Evolutionary conservation across 192 early-diverging fungal species (phyloP).

Genomic region (Coemansia biformis): DNA sequence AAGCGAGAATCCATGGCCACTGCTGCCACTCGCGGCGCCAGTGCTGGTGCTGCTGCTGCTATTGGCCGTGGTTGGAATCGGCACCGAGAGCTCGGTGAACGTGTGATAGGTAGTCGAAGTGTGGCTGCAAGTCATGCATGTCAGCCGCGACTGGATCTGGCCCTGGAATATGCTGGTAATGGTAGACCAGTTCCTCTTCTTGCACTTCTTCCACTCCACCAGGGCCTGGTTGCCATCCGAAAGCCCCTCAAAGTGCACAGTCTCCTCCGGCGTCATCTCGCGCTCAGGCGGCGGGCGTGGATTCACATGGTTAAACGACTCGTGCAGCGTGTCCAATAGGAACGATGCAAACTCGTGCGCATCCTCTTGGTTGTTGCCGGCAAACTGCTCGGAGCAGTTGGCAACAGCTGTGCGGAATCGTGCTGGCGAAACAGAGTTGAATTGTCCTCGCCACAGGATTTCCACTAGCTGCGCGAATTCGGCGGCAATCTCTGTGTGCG

Average conservation of each 20-base stretch:
- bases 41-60: too few species aligned
- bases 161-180: slow-evolving; percentile 90
- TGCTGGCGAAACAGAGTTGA: slow-evolving; percentile 70
- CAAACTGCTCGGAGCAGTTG: slow-evolving; percentile 74
- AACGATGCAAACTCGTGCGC: slow-evolving; percentile 93
- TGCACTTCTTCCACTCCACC: slow-evolving; percentile 73
- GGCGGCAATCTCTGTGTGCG: slow-evolving; percentile 65
- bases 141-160: slow-evolving; percentile 44
- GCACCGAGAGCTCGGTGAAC: slow-evolving; percentile 89
- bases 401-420: slow-evolving; percentile 72
- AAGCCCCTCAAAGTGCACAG: slow-evolving; percentile 61
- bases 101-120: slow-evolving; percentile 70
- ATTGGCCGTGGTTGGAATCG: slow-evolving; percentile 61
- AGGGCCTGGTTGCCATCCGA: slow-evolving; percentile 56
- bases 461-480: slow-evolving; percentile 74
- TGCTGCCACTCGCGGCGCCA: too few species aligned
- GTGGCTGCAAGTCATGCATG: slow-evolving; percentile 32
- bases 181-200: slow-evolving; percentile 69
- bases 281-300: slow-evolving; percentile 37
- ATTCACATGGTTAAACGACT: slow-evolving; percentile 76
- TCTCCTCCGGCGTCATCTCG: slow-evolving; percentile 45
- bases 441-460: slow-evolving; percentile 77
- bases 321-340: slow-evolving; percentile 85
- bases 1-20: too few species aligned
- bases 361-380: slow-evolving; percentile 90